Percentiles rank a stretch among this genome's conserved stretches.
These are phyloP conservation scores for Petunia hybrid DNA, from an alignment of 305 asterid species.

Conservation along the genomic window DNA sequence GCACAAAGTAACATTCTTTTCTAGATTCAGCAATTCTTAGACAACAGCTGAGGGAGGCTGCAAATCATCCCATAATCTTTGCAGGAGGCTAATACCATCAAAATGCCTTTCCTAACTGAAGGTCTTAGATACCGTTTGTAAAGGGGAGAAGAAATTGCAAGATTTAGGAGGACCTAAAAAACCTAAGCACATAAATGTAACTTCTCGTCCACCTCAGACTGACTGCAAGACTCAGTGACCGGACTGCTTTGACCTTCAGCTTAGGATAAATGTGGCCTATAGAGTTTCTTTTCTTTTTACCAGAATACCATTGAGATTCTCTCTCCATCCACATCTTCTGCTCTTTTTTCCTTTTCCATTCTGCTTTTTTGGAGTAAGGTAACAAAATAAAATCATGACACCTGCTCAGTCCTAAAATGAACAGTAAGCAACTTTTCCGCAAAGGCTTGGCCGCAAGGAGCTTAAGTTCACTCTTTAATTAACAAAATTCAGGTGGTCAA, in stretches of 20 bases:
- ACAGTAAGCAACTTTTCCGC: neutral
- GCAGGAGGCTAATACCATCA: neutral
- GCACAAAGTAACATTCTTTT: neutral
- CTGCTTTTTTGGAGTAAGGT: neutral
- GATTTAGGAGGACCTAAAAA: neutral
- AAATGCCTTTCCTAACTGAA: neutral
- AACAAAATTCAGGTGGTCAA: neutral
- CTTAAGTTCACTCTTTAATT: neutral
- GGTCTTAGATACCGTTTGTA: neutral
- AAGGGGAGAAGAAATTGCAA: neutral
- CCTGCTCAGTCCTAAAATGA: neutral
- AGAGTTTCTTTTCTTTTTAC: neutral
- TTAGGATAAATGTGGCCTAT: constrained; percentile 24
- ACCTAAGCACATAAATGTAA: neutral
- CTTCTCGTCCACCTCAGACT: neutral
- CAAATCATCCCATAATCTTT: neutral
- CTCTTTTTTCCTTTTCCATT: neutral
- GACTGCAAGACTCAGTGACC: neutral
- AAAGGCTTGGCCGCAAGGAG: neutral
- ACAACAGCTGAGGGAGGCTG: neutral
- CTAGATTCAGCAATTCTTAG: neutral
- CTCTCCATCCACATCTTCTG: constrained; percentile 21
- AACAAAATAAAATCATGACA: neutral
- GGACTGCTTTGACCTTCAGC: neutral
- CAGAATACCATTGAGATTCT: no score